These are phyloP conservation scores for Paradendryphiella salina DNA, from an alignment of 2,329 filamentous ascomycete genomes.

Conservation along the genomic window DNA sequence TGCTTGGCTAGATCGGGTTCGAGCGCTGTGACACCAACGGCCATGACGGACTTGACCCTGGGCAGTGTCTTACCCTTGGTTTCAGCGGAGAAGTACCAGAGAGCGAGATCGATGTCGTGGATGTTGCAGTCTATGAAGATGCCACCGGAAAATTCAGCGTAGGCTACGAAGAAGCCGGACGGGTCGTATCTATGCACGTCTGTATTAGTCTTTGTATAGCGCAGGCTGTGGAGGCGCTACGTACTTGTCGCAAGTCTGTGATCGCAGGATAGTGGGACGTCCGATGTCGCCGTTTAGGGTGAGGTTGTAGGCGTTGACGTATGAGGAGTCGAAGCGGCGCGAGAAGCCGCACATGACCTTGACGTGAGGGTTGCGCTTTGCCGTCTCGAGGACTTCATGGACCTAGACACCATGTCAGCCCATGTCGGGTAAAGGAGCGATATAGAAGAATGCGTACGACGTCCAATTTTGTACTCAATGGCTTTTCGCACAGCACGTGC, in stretches of 20 bases:
- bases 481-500: slow-evolving; percentile 65
- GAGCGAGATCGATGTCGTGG: slow-evolving; percentile 68
- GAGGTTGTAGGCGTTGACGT: slow-evolving; percentile 61
- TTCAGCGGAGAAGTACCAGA: slow-evolving; percentile 60
- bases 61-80: slow-evolving; percentile 27
- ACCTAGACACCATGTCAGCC: slow-evolving; percentile 48
- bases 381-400: slow-evolving; percentile 62
- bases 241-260: slow-evolving; percentile 68
- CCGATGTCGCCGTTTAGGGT: slow-evolving; percentile 61
- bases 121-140: slow-evolving; percentile 74
- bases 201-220: background rate
- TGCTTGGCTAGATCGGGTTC: slow-evolving; percentile 61
- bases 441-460: background rate
- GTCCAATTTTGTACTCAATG: slow-evolving; percentile 55
- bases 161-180: slow-evolving; percentile 68
- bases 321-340: slow-evolving; percentile 67
- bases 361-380: slow-evolving; percentile 58
- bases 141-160: slow-evolving; percentile 66
- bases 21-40: slow-evolving; percentile 62
- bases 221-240: background rate
- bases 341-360: slow-evolving; percentile 71
- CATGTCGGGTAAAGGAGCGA: background rate
- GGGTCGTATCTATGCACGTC: slow-evolving; percentile 54
- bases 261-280: slow-evolving; percentile 62
- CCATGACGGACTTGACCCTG: slow-evolving; percentile 59